These are phyloP conservation scores for Mucor plumbeus DNA, from an alignment of 371 early-diverging fungal species.

Conservation along the genomic window DNA sequence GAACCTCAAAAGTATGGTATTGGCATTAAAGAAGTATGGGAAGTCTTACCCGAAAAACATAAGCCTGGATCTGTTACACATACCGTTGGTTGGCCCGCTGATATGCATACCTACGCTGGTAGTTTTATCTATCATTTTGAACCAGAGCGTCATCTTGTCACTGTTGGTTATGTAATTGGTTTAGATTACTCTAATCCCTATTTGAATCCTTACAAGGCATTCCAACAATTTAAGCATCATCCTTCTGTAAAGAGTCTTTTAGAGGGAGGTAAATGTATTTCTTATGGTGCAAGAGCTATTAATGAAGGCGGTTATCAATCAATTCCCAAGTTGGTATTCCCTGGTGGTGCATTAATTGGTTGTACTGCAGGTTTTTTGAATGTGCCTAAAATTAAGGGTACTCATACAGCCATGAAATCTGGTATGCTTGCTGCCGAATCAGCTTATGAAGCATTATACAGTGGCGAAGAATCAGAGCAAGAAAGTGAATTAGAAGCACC, in stretches of 20 bases:
- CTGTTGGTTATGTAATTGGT: conserved; percentile 91
- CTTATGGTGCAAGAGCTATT: conserved; percentile 96
- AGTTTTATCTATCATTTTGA: conserved; percentile 96
- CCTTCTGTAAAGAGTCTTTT: conserved; percentile 81
- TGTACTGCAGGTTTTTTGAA: conserved; percentile 97
- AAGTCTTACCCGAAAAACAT: conserved; percentile 88
- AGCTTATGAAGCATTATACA: conserved; percentile 70
- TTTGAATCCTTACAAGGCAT: conserved; percentile 95
- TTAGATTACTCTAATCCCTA: conserved; percentile 96
- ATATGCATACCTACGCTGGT: conserved; percentile 91
- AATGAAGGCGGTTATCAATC: conserved; percentile 97
- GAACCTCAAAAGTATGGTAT: conserved; percentile 91
- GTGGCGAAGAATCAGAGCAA: conserved; percentile 29
- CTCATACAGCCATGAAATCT: conserved; percentile 98
- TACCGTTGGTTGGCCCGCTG: conserved; percentile 93
- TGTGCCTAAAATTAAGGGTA: conserved; percentile 98
- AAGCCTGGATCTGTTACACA: conserved; percentile 88
- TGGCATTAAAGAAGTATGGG: conserved; percentile 99
- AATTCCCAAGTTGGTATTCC: conserved; percentile 93
- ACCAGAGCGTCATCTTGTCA: conserved; percentile 76
- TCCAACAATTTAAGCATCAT: conserved; percentile 95
- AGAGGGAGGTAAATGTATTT: conserved; percentile 91
- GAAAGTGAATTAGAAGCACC: conserved; percentile 34
- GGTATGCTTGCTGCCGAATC: conserved; percentile 93
- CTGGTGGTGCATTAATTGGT: conserved; percentile 97